Conservation (phyloP, 73 alveolate genomes). For the Paraurostyla sp. region DNA sequence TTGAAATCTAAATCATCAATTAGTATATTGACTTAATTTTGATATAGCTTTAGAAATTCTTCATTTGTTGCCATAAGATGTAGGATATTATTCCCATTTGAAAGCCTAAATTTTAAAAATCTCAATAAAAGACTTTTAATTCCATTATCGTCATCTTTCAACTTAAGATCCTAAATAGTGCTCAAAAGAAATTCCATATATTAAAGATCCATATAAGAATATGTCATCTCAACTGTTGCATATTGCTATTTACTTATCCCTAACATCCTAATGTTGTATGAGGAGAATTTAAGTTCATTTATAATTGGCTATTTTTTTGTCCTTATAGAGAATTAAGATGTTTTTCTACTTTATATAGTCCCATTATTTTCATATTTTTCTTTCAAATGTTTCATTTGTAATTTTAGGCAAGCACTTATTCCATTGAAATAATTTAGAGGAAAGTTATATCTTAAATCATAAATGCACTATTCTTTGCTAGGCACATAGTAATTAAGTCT, state of each 20-base stretch:
- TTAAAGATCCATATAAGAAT: conserved; percentile 4
- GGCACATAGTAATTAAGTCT: conserved; percentile 42
- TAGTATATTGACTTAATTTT: not conserved
- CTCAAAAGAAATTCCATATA: not conserved
- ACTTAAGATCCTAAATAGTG: not conserved
- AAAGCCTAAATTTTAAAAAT: not conserved
- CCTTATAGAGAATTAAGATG: not conserved
- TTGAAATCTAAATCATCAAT: not conserved
- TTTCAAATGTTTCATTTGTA: conserved; percentile 12
- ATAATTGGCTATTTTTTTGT: not conserved
- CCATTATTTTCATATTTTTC: not conserved
- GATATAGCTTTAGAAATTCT: not conserved
- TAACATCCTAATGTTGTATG: not conserved
- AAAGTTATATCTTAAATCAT: conserved; percentile 35
- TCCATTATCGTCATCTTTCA: not conserved
- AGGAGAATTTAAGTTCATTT: conserved; percentile 44
- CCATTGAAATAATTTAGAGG: conserved; percentile 47
- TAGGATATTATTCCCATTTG: conserved; percentile 30
- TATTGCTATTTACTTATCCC: conserved; percentile 8
- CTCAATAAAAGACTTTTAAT: not conserved
- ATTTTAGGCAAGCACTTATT: conserved; percentile 32
- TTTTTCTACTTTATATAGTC: not conserved
- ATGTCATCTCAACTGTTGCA: not conserved
- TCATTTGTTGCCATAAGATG: conserved; percentile 41
- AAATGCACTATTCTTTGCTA: not conserved